phyloP scores from a whole-genome alignment of 2,329 filamentous ascomycete genomes.

The Trichoderma semiorbis region DNA sequence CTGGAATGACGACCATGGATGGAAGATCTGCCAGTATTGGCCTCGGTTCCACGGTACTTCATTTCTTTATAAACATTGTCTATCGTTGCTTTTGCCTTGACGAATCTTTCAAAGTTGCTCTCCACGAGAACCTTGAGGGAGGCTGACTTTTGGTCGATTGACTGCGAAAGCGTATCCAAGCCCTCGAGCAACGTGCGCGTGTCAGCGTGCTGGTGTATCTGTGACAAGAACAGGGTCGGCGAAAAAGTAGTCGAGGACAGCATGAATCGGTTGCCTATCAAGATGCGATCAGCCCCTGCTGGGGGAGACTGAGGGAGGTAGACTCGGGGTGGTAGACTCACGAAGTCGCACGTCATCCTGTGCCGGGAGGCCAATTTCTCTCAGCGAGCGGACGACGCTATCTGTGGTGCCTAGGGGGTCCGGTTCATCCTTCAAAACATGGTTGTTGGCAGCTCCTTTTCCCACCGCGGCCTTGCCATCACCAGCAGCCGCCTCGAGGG shows the following conservation, averaged over 20 bases:
- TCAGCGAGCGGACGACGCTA: conserved; percentile 79
- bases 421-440: conserved; percentile 86
- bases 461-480: conserved; percentile 63
- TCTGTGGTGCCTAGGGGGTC: conserved; percentile 87
- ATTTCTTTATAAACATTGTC: conserved; percentile 99
- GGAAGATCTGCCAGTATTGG: conserved; percentile 34
- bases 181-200: conserved; percentile 77
- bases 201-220: conserved; percentile 82
- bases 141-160: conserved; percentile 96
- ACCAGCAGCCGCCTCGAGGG: conserved; percentile 72
- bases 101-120: conserved; percentile 97
- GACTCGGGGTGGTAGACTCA: conserved; percentile 40
- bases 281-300: conserved; percentile 20
- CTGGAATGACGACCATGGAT: conserved; percentile 65
- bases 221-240: conserved; percentile 84
- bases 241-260: conserved; percentile 95
- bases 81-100: conserved; percentile 94
- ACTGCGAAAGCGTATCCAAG: conserved; percentile 79
- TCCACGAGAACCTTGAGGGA: conserved; percentile 95
- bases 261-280: conserved; percentile 80
- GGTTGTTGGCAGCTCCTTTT: conserved; percentile 62
- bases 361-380: conserved; percentile 71
- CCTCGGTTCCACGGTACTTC: conserved; percentile 67
- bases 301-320: background rate
- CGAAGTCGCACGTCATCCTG: conserved; percentile 79